Evolutionary conservation across 108 stramenopile genomes (phyloP).

Genomic region (Mediolabrus comicus): DNA sequence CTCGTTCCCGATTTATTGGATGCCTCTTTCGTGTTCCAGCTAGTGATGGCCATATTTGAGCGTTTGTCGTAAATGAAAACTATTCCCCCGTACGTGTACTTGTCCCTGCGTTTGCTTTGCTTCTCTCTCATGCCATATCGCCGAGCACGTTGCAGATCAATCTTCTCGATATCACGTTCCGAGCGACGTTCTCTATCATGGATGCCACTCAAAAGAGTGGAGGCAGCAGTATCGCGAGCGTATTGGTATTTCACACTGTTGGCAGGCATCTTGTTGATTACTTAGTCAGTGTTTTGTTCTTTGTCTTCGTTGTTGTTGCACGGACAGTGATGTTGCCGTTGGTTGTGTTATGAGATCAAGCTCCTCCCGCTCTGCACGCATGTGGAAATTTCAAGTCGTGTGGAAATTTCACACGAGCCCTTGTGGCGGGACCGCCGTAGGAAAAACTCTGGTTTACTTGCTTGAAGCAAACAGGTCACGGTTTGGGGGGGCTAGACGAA

Average conservation of each 20-base stretch:
- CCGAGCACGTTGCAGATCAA: slow-evolving; percentile 51
- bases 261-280: too few relatives aligned
- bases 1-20: slow-evolving; percentile 30
- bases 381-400: too few relatives aligned
- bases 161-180: slow-evolving; percentile 54
- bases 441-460: too few relatives aligned
- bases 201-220: background rate
- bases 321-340: too few relatives aligned
- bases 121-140: slow-evolving; percentile 50
- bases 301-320: too few relatives aligned
- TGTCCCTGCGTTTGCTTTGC: slow-evolving; percentile 30
- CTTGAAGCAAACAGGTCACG: too few relatives aligned
- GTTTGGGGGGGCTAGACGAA: too few relatives aligned
- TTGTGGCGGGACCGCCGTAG: too few relatives aligned
- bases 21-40: slow-evolving; percentile 3
- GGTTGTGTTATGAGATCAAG: too few relatives aligned
- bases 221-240: background rate
- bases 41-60: slow-evolving; percentile 42
- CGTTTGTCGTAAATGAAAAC: slow-evolving; percentile 51
- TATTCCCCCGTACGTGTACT: slow-evolving; percentile 52
- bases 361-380: too few relatives aligned
- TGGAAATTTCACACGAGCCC: too few relatives aligned
- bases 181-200: slow-evolving; percentile 47
- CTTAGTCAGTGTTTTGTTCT: too few relatives aligned
- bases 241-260: background rate